Evolutionary conservation across 2,329 filamentous ascomycete species (phyloP).

Genomic region (Cladosporium sp.): DNA sequence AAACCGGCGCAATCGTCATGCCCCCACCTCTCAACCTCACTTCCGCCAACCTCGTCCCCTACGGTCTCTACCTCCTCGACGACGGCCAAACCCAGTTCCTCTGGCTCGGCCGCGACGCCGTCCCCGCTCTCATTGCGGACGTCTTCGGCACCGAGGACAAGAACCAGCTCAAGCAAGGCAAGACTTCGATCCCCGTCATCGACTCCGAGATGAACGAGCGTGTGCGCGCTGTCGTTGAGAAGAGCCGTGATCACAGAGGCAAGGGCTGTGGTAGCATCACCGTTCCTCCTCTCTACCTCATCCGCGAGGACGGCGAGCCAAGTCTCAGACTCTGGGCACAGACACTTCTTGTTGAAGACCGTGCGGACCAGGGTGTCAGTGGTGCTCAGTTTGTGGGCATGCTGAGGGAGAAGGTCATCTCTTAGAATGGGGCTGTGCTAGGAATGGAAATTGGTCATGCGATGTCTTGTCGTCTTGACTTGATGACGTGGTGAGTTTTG

Average conservation of each 20-base stretch:
- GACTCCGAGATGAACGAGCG: constrained; percentile 97
- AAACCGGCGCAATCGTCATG: constrained; percentile 85
- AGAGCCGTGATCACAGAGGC: constrained; percentile 83
- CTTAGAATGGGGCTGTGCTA: constrained; percentile 6
- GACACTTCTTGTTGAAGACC: constrained; percentile 90
- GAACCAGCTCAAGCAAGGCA: constrained; percentile 84
- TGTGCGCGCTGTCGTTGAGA: constrained; percentile 83
- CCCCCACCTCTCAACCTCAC: constrained; percentile 83
- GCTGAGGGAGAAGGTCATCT: constrained; percentile 83
- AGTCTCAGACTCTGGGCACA: constrained; percentile 95
- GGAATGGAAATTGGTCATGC: neutral
- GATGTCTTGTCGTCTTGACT: neutral
- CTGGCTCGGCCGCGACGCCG: constrained; percentile 91
- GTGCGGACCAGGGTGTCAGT: constrained; percentile 90
- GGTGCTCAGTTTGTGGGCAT: constrained; percentile 90
- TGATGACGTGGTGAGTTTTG: neutral
- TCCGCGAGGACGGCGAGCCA: constrained; percentile 93
- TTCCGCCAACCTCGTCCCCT: constrained; percentile 81
- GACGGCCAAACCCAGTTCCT: constrained; percentile 97
- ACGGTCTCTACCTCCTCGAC: constrained; percentile 93
- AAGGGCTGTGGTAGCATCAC: constrained; percentile 90
- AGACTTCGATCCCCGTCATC: constrained; percentile 79
- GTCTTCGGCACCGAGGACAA: constrained; percentile 88
- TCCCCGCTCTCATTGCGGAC: constrained; percentile 82
- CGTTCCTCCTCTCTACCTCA: constrained; percentile 89